Percentiles rank a stretch among this genome's conserved stretches.
phyloP scores from a whole-genome alignment of 2,329 filamentous ascomycete genomes.

The Colletotrichum sp. region DNA sequence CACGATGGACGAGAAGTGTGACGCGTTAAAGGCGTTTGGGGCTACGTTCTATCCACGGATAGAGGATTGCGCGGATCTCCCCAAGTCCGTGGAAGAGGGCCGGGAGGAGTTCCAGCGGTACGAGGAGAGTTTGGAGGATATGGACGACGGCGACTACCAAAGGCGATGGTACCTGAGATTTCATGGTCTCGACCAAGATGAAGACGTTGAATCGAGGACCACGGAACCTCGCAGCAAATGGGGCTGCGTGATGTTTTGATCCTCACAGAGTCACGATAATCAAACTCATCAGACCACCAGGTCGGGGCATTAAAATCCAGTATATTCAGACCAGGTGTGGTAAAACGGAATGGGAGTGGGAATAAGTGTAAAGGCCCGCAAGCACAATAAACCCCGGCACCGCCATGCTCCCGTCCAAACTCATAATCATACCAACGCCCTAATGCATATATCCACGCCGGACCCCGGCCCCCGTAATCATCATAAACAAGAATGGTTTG shows the following conservation, averaged over 20 bases:
- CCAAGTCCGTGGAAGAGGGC: not conserved
- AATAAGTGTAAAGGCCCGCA: slow-evolving; percentile 9
- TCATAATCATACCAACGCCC: slow-evolving; percentile 18
- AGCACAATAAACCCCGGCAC: slow-evolving; percentile 17
- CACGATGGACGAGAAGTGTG: not conserved
- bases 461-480: slow-evolving; percentile 1
- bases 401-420: slow-evolving; percentile 16
- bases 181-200: not conserved
- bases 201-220: not conserved
- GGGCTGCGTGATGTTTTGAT: not conserved
- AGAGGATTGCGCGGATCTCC: not conserved
- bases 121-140: not conserved
- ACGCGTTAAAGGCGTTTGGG: not conserved
- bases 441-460: slow-evolving; percentile 15
- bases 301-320: slow-evolving; percentile 6
- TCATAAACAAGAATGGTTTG: slow-evolving; percentile 1
- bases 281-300: not conserved
- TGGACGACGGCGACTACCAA: not conserved
- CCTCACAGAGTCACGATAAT: not conserved
- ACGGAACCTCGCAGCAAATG: not conserved
- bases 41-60: not conserved
- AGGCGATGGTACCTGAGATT: not conserved
- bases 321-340: slow-evolving; percentile 15
- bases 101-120: not conserved
- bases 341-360: slow-evolving; percentile 5